Conservation (phyloP, 2,329 filamentous ascomycete species). For the Penicillium vulpinum region DNA sequence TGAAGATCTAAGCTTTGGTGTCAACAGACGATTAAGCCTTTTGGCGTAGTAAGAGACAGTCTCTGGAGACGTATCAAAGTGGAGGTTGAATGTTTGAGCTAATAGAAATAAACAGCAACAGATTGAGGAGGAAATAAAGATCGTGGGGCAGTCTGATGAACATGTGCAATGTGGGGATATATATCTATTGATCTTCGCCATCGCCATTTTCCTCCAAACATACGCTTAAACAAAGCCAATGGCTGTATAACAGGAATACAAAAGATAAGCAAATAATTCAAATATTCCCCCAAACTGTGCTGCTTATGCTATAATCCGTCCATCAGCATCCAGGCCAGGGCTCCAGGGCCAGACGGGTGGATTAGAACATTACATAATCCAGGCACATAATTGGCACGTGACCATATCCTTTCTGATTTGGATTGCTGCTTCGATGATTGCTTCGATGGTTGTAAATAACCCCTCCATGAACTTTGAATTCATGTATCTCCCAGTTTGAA, state of each 20-base stretch:
- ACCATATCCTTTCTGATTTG: neutral
- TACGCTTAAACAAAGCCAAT: neutral
- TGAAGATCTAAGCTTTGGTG: neutral
- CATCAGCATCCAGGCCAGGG: no score
- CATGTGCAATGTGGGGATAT: neutral
- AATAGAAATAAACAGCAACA: neutral
- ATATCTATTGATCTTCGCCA: neutral
- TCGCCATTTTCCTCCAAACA: neutral
- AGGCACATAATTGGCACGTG: conserved; percentile 8
- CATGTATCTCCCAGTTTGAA: conserved; percentile 10
- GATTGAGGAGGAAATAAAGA: neutral
- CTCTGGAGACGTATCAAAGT: neutral
- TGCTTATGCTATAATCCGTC: neutral
- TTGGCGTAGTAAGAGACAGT: neutral
- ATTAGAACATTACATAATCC: conserved; percentile 16
- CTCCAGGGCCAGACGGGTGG: neutral
- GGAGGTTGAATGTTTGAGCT: neutral
- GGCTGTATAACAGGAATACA: neutral
- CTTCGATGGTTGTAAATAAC: neutral
- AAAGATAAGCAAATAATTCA: neutral
- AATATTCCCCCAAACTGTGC: no score
- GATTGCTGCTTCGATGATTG: conserved; percentile 1
- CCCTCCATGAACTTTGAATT: conserved; percentile 4
- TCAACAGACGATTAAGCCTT: neutral
- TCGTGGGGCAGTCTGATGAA: neutral